phyloP scores from a whole-genome alignment of 768 basidiomycete genomes.

The Scleroderma citrinum region DNA sequence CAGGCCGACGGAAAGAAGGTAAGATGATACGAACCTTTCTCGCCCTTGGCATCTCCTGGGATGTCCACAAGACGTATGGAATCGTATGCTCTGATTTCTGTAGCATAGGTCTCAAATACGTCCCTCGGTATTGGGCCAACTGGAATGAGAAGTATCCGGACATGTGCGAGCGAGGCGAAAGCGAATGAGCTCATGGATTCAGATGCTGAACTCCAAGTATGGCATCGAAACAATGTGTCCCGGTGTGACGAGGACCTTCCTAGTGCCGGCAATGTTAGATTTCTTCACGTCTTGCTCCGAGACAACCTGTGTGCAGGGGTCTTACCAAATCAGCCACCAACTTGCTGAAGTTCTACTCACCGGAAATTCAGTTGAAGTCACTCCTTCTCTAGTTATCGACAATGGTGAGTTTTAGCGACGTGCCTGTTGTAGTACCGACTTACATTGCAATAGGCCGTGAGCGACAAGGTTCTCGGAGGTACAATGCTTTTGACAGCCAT shows the following conservation, averaged over 20 bases:
- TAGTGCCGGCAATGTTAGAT: no score
- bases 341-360: not conserved
- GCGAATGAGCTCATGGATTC: slow-evolving; percentile 58
- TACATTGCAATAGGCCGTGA: slow-evolving; percentile 48
- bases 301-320: not conserved
- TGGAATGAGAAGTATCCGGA: slow-evolving; percentile 81
- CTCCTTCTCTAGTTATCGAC: not conserved
- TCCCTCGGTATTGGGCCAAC: slow-evolving; percentile 67
- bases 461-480: slow-evolving; percentile 78
- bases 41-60: slow-evolving; percentile 71
- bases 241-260: not conserved
- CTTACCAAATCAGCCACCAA: not conserved
- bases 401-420: slow-evolving; percentile 20
- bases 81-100: slow-evolving; percentile 69
- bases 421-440: not conserved
- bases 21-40: slow-evolving; percentile 48
- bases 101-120: slow-evolving; percentile 69
- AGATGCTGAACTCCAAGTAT: not conserved
- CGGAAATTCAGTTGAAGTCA: no score
- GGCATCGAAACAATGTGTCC: not conserved
- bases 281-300: no score
- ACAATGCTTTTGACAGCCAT: slow-evolving; percentile 74
- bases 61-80: slow-evolving; percentile 77
- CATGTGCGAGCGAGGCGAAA: slow-evolving; percentile 80
- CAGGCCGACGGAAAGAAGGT: slow-evolving; percentile 1